Conservation (phyloP, 805 yeast genomes). For the Nakazawaea populi region DNA sequence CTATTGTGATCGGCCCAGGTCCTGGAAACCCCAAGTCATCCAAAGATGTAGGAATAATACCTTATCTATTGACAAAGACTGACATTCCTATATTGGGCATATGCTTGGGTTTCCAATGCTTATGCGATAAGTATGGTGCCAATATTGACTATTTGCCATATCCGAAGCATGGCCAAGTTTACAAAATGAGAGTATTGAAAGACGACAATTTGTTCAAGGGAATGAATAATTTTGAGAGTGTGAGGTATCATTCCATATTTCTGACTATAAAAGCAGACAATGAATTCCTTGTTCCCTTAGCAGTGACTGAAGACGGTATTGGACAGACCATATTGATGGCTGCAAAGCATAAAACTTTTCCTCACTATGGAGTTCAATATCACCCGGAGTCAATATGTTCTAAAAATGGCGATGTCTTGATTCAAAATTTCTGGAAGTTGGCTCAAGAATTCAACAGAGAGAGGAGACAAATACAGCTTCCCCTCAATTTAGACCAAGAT, state of each 20-base stretch:
- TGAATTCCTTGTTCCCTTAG: constrained; percentile 48
- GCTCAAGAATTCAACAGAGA: constrained; percentile 31
- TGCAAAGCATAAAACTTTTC: constrained; percentile 49
- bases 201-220: constrained; percentile 33
- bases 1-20: constrained; percentile 91
- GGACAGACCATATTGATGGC: constrained; percentile 65
- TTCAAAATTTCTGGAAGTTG: constrained; percentile 55
- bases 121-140: constrained; percentile 61
- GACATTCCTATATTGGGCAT: constrained; percentile 77
- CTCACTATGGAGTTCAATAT: constrained; percentile 92
- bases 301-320: constrained; percentile 43
- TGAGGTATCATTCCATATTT: constrained; percentile 84
- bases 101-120: constrained; percentile 87
- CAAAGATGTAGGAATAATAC: constrained; percentile 69
- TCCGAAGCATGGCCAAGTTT: constrained; percentile 85
- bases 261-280: constrained; percentile 24
- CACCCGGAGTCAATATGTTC: constrained; percentile 97
- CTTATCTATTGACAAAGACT: constrained; percentile 39
- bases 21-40: constrained; percentile 80
- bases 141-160: constrained; percentile 42
- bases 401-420: constrained; percentile 49
- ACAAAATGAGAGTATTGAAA: constrained; percentile 30
- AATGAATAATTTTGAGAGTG: constrained; percentile 53
- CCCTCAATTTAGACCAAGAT: constrained; percentile 11
- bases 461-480: neutral